Evolutionary conservation across 352 stramenopile genomes (phyloP).

Genomic region (Phytophthora lateralis): DNA sequence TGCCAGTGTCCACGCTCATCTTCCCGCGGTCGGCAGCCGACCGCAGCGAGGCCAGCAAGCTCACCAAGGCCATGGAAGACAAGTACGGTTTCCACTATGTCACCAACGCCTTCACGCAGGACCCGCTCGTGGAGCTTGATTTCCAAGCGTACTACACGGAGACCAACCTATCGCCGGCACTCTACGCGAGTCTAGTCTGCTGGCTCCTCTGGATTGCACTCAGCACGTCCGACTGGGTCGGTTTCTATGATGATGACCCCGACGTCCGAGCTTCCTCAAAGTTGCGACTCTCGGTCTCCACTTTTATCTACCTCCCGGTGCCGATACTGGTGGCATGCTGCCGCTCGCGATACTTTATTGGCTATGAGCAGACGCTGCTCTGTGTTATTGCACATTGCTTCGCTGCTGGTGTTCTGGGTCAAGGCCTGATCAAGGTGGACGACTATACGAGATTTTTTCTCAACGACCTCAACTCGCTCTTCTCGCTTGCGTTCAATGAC

Average conservation of each 20-base stretch:
- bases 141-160: slow-evolving; percentile 82
- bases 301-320: slow-evolving; percentile 63
- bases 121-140: slow-evolving; percentile 67
- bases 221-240: slow-evolving; percentile 46
- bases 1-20: slow-evolving; percentile 73
- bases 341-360: slow-evolving; percentile 55
- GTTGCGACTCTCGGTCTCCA: slow-evolving; percentile 52
- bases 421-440: slow-evolving; percentile 47
- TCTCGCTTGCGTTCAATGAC: slow-evolving; percentile 41
- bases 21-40: slow-evolving; percentile 73
- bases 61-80: slow-evolving; percentile 72
- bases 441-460: slow-evolving; percentile 56
- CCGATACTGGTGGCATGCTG: slow-evolving; percentile 59
- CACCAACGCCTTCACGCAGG: slow-evolving; percentile 72
- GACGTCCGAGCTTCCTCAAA: slow-evolving; percentile 35
- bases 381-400: slow-evolving; percentile 79
- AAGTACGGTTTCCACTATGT: slow-evolving; percentile 86
- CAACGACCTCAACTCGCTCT: slow-evolving; percentile 54
- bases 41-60: slow-evolving; percentile 68
- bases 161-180: slow-evolving; percentile 66
- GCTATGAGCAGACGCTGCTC: slow-evolving; percentile 63
- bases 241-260: slow-evolving; percentile 44
- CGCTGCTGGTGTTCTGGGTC: slow-evolving; percentile 48
- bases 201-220: slow-evolving; percentile 65
- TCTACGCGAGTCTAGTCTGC: slow-evolving; percentile 61